These are phyloP conservation scores for Trichoderma lentiforme DNA, from an alignment of 2,329 filamentous ascomycete species.

Conservation along the genomic window DNA sequence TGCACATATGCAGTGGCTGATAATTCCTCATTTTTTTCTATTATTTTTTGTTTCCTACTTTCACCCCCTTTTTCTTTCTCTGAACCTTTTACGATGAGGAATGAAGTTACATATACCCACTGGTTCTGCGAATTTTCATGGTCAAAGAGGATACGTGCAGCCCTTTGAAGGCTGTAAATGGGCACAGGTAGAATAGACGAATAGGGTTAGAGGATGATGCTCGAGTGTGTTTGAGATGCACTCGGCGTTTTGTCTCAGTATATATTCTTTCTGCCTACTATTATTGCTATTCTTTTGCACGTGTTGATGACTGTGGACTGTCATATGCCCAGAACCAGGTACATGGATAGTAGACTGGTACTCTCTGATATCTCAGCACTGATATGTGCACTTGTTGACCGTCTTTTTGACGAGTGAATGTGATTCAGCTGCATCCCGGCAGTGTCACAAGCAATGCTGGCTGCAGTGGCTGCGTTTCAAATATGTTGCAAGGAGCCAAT, in stretches of 20 bases:
- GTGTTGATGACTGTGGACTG: not conserved
- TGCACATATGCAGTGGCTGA: not conserved
- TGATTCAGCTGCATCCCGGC: not conserved
- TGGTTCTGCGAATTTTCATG: not conserved
- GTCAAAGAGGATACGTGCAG: not conserved
- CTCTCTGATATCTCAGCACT: not conserved
- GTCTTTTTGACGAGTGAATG: not conserved
- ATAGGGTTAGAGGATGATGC: not conserved
- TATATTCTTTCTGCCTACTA: not conserved
- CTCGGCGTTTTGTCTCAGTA: not conserved
- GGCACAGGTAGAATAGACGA: not conserved
- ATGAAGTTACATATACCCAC: not conserved
- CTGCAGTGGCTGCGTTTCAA: constrained; percentile 4
- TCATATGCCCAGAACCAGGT: not conserved
- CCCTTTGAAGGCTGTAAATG: not conserved
- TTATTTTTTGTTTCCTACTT: not conserved
- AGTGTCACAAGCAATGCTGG: not conserved
- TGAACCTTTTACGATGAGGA: not conserved
- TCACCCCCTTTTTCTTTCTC: not conserved
- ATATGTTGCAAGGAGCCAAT: not conserved
- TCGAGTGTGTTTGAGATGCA: not conserved
- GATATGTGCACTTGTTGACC: not conserved
- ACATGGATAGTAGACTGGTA: not conserved
- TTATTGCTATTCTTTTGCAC: not conserved
- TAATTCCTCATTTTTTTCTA: not conserved